Conservation (phyloP, 805 yeast genomes). For the Komagataella mondaviorum region DNA sequence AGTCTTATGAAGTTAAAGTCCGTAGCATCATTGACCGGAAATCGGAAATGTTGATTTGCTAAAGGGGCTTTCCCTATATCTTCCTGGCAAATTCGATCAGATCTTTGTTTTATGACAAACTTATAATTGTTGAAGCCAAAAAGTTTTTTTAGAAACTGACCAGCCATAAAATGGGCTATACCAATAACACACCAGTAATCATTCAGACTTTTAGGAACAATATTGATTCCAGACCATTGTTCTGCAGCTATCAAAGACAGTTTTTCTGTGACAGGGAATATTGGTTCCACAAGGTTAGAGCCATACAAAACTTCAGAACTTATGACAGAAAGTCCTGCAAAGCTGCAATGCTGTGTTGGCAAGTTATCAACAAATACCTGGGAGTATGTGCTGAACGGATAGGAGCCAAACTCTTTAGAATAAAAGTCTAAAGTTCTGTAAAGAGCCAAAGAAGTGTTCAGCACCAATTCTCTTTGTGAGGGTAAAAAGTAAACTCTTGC, state of each 20-base stretch:
- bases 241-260: constrained; percentile 61
- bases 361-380: constrained; percentile 58
- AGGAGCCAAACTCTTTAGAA: constrained; percentile 83
- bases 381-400: constrained; percentile 76
- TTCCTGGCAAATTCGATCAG: constrained; percentile 53
- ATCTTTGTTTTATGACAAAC: constrained; percentile 48
- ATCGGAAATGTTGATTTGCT: constrained; percentile 53
- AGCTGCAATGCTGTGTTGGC: constrained; percentile 37
- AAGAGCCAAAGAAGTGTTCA: constrained; percentile 65
- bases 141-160: constrained; percentile 49
- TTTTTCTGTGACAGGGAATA: constrained; percentile 53
- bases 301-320: constrained; percentile 57
- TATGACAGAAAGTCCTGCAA: constrained; percentile 61
- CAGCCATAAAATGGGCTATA: constrained; percentile 70
- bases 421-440: constrained; percentile 72
- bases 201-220: constrained; percentile 64
- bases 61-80: constrained; percentile 76
- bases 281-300: constrained; percentile 64
- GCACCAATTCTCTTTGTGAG: constrained; percentile 37
- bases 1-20: constrained; percentile 60
- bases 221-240: constrained; percentile 91
- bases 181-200: constrained; percentile 90
- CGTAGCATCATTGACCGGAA: constrained; percentile 41
- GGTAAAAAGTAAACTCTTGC: constrained; percentile 54
- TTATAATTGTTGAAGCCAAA: constrained; percentile 81